Percentiles rank a stretch among this genome's conserved stretches.
Conservation (phyloP, 1,284 basidiomycete species). For the Cerioporus squamosus region DNA sequence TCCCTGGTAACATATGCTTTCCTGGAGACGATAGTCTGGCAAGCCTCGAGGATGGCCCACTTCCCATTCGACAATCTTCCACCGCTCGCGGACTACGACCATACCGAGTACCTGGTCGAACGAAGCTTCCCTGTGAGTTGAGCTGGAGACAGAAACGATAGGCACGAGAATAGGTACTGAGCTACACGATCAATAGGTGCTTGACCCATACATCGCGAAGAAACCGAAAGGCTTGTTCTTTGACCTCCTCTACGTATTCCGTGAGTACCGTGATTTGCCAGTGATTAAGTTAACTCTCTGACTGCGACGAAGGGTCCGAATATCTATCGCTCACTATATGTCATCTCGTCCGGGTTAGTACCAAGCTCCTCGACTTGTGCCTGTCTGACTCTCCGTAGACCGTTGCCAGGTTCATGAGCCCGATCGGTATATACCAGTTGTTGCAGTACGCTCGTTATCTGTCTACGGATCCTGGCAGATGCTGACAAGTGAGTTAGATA, state of each 20-base stretch:
- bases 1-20: constrained; percentile 62
- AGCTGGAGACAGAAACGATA: not conserved
- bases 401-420: constrained; percentile 38
- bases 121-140: constrained; percentile 33
- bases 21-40: constrained; percentile 43
- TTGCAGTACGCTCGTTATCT: constrained; percentile 31
- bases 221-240: constrained; percentile 26
- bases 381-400: constrained; percentile 6
- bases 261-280: constrained; percentile 16
- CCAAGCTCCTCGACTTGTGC: not conserved
- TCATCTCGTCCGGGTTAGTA: not conserved
- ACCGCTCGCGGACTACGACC: constrained; percentile 51
- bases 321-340: not conserved
- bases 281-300: constrained; percentile 12
- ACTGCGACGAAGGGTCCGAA: not conserved
- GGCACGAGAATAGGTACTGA: not conserved
- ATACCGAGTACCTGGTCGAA: constrained; percentile 42
- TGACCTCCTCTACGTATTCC: constrained; percentile 29
- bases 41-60: constrained; percentile 29
- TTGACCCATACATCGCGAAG: constrained; percentile 27
- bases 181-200: constrained; percentile 26
- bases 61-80: constrained; percentile 38
- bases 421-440: constrained; percentile 48
- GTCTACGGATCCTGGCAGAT: not conserved
- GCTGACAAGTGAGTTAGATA: constrained; percentile 34